A percentile compares a stretch with the other conserved stretches of the same genome.
Conservation (phyloP, 352 stramenopile genomes). For the Phytophthora sojae region DNA sequence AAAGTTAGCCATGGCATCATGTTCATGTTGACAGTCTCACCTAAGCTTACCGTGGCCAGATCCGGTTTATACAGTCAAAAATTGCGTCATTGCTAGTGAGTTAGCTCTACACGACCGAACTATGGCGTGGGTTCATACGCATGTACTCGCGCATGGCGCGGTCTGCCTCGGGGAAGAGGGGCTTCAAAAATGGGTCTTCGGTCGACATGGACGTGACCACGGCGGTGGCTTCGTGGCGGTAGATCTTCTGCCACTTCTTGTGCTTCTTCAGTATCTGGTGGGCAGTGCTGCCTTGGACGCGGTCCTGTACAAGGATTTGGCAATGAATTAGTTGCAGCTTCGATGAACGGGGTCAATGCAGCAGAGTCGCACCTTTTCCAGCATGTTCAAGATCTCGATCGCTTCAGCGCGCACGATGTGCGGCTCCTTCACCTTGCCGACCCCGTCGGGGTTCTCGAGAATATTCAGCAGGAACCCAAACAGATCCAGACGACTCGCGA, state of each 20-base stretch:
- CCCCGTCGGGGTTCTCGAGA: conserved; percentile 60
- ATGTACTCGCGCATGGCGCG: conserved; percentile 64
- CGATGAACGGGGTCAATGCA: background rate
- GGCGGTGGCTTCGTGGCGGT: conserved; percentile 61
- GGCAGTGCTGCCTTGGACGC: conserved; percentile 68
- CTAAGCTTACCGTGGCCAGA: background rate
- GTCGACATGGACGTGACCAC: conserved; percentile 49
- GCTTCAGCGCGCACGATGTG: conserved; percentile 70
- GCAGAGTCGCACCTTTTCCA: conserved; percentile 67
- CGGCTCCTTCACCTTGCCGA: conserved; percentile 71
- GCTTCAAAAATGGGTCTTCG: conserved; percentile 78
- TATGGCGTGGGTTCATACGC: conserved; percentile 36
- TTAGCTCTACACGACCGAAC: conserved; percentile 27
- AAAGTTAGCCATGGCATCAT: background rate
- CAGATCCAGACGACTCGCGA: conserved; percentile 71
- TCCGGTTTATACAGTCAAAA: background rate
- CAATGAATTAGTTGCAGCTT: conserved; percentile 8
- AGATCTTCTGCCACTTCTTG: conserved; percentile 91
- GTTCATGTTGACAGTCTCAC: background rate
- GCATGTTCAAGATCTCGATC: conserved; percentile 80
- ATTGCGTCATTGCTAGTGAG: background rate
- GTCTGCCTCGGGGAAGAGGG: conserved; percentile 66
- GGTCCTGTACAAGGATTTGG: conserved; percentile 42
- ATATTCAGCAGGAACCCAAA: conserved; percentile 83
- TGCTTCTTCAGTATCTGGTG: conserved; percentile 89